Percentiles rank a stretch among this genome's conserved stretches.
phyloP scores from a whole-genome alignment of 1,284 basidiomycete genomes.

The Trichosporon inkin region DNA sequence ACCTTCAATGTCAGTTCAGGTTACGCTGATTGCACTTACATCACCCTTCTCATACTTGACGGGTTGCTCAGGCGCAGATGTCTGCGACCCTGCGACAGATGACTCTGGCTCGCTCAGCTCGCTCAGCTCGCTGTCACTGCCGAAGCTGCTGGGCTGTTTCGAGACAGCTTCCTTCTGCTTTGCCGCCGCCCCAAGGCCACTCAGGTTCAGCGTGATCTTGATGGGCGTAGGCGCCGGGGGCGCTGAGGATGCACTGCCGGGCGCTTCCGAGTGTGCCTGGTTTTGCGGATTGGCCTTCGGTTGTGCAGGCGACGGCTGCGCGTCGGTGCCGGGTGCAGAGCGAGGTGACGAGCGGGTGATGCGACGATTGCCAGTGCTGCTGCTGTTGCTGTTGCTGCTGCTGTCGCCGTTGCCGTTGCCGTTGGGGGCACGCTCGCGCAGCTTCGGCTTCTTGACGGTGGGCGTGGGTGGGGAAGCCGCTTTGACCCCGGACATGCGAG shows the following conservation, averaged over 20 bases:
- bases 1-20: slow-evolving; percentile 51
- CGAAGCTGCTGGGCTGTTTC: slow-evolving; percentile 27
- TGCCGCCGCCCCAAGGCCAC: not conserved
- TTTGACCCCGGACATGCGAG: slow-evolving; percentile 15
- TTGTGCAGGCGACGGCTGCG: not conserved
- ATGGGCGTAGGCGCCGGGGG: slow-evolving; percentile 23
- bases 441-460: not conserved
- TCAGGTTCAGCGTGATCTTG: slow-evolving; percentile 23
- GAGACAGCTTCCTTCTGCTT: not conserved
- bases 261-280: slow-evolving; percentile 3
- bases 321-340: not conserved
- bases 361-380: not conserved
- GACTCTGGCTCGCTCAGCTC: slow-evolving; percentile 37
- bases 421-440: not conserved
- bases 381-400: not conserved
- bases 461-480: not conserved
- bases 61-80: slow-evolving; percentile 19
- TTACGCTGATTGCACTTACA: slow-evolving; percentile 28
- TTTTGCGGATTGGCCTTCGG: not conserved
- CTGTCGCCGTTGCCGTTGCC: not conserved
- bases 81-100: slow-evolving; percentile 10
- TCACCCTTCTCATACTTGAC: slow-evolving; percentile 47
- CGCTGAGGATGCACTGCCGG: slow-evolving; percentile 7
- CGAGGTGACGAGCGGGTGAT: not conserved
- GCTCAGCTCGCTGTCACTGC: slow-evolving; percentile 40